Evolutionary conservation across 2,329 filamentous ascomycete species (phyloP).

Genomic region (Fusarium globosum): DNA sequence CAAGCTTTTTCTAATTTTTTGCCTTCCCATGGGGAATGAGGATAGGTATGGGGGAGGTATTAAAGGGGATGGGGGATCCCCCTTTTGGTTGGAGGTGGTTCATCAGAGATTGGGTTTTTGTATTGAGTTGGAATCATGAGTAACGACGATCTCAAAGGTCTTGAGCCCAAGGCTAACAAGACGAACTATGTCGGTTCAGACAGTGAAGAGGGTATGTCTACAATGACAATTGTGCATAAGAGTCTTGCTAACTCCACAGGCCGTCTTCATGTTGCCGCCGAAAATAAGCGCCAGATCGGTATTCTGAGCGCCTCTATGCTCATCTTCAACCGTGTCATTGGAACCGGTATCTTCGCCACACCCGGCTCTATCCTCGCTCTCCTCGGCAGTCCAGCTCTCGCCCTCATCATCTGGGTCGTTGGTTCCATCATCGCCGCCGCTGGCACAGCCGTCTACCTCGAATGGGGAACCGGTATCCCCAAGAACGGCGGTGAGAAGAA

Average conservation of each 20-base stretch:
- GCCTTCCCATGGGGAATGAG: constrained; percentile 21
- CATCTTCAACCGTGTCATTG: constrained; percentile 74
- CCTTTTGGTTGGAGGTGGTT: background rate
- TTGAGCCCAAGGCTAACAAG: constrained; percentile 27
- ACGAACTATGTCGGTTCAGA: constrained; percentile 35
- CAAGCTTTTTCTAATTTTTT: constrained; percentile 21
- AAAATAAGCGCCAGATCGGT: constrained; percentile 66
- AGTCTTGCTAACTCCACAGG: constrained; percentile 29
- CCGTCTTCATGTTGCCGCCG: constrained; percentile 54
- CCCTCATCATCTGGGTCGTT: constrained; percentile 71
- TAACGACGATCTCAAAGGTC: constrained; percentile 30
- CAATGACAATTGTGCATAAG: background rate
- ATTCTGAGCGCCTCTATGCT: constrained; percentile 66
- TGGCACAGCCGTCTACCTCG: constrained; percentile 73
- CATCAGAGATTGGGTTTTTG: constrained; percentile 3
- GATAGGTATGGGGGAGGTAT: constrained; percentile 9
- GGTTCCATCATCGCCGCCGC: constrained; percentile 71
- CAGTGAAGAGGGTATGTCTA: constrained; percentile 37
- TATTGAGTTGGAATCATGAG: constrained; percentile 33
- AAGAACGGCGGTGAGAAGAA: constrained; percentile 75
- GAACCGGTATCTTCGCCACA: constrained; percentile 75
- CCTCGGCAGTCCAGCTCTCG: constrained; percentile 70
- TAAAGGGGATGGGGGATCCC: constrained; percentile 16
- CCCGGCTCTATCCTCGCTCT: constrained; percentile 67
- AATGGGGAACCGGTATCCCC: constrained; percentile 73